phyloP scores from a whole-genome alignment of 306 rosid genomes.

The Calophaca sinica region DNA sequence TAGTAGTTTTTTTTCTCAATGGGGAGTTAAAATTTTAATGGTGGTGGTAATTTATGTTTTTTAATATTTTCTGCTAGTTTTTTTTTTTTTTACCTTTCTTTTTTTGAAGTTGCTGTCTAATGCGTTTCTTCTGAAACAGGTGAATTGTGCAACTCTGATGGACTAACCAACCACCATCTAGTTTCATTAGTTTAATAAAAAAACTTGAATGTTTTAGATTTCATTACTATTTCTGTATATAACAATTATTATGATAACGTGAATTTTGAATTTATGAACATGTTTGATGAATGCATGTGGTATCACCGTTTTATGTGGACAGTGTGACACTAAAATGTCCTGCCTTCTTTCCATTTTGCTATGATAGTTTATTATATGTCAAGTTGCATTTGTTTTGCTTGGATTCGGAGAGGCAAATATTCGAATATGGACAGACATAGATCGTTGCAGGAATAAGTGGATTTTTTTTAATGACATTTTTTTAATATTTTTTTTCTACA shows the following conservation, averaged over 20 bases:
- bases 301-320: constrained; percentile 25
- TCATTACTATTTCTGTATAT: neutral
- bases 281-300: constrained; percentile 44
- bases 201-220: constrained; percentile 2
- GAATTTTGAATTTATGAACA: neutral
- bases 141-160: neutral
- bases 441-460: constrained; percentile 3
- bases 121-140: constrained; percentile 6
- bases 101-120: constrained; percentile 4
- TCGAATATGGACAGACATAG: constrained; percentile 32
- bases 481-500: neutral
- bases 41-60: constrained; percentile 13
- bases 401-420: constrained; percentile 30
- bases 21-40: constrained; percentile 25
- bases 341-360: neutral
- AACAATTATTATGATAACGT: constrained; percentile 15
- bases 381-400: constrained; percentile 26
- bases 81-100: no score
- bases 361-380: constrained; percentile 5
- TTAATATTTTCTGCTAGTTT: neutral
- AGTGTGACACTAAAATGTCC: constrained; percentile 34
- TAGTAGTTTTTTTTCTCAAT: constrained; percentile 42
- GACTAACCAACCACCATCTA: neutral
- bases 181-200: neutral
- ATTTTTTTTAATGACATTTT: neutral